Evolutionary conservation across 441 rosid species (phyloP).

Genomic region (Gossypium gossypioides): DNA sequence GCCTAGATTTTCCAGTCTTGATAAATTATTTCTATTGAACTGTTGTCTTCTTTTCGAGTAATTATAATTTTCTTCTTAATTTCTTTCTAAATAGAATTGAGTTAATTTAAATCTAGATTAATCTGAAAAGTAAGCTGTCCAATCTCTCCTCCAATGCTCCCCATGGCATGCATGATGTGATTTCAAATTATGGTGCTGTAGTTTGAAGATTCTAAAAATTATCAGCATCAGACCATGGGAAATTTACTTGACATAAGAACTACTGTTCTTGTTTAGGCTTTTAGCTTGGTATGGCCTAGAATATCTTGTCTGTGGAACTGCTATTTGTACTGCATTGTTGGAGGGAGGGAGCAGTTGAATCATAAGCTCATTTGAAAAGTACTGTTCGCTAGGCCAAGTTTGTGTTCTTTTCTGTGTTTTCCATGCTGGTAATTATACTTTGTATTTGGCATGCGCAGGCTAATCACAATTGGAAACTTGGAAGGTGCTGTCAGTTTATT

Average conservation of each 20-base stretch:
- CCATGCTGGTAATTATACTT: not conserved
- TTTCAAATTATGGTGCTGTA: not conserved
- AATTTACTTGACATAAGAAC: not conserved
- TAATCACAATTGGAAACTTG: slow-evolving; percentile 83
- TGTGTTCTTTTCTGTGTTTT: not conserved
- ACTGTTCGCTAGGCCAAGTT: not conserved
- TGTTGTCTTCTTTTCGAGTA: not conserved
- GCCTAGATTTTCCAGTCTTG: not conserved
- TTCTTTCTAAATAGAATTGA: not conserved
- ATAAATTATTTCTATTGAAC: not conserved
- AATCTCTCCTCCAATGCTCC: not conserved
- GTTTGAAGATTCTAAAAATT: not conserved
- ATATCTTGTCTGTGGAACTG: not conserved
- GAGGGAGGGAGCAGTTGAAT: not conserved
- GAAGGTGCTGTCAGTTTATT: slow-evolving; percentile 93
- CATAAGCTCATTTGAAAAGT: not conserved
- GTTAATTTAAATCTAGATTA: not conserved
- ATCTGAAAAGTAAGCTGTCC: not conserved
- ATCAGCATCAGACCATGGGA: not conserved
- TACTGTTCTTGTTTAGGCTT: not conserved
- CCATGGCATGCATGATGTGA: not conserved
- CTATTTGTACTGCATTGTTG: not conserved
- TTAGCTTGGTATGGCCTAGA: not conserved
- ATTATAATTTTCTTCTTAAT: not conserved
- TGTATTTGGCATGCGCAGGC: slow-evolving; percentile 29